phyloP scores from a whole-genome alignment of 2,329 filamentous ascomycete genomes.

The Aspergillus fumigatiaffinis region DNA sequence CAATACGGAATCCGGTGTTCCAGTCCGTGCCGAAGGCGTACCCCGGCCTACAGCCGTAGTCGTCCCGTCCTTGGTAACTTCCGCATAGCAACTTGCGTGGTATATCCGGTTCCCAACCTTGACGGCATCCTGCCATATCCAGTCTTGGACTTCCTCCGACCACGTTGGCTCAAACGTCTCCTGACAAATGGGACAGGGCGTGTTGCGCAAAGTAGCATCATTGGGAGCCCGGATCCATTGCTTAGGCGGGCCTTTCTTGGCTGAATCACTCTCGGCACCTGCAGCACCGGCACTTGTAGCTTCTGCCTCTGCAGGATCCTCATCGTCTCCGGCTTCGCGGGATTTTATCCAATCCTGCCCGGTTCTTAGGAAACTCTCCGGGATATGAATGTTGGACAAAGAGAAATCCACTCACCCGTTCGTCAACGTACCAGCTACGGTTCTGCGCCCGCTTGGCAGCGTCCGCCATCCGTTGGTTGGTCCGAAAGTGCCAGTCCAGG shows the following conservation, averaged over 20 bases:
- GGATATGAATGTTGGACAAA: neutral
- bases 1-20: conserved; percentile 62
- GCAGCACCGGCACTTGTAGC: conserved; percentile 37
- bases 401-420: conserved; percentile 58
- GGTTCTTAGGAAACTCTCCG: neutral
- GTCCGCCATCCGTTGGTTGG: conserved; percentile 83
- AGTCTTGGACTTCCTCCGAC: conserved; percentile 90
- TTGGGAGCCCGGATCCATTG: conserved; percentile 82
- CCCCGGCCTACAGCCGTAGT: conserved; percentile 22
- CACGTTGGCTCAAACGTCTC: conserved; percentile 91
- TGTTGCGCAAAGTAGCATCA: conserved; percentile 68
- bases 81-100: conserved; percentile 83
- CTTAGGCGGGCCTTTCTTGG: conserved; percentile 56
- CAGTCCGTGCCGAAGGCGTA: conserved; percentile 39
- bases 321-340: conserved; percentile 69
- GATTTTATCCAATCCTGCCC: conserved; percentile 82
- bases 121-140: conserved; percentile 90
- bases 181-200: conserved; percentile 87
- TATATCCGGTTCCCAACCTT: conserved; percentile 75
- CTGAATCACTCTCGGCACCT: conserved; percentile 35
- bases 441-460: conserved; percentile 82
- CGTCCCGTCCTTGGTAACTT: conserved; percentile 66
- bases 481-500: conserved; percentile 97
- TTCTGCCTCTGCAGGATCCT: conserved; percentile 42
- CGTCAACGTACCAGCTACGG: conserved; percentile 91